phyloP scores from a whole-genome alignment of 345 rosid species.

The Stellera chamaejasme region DNA sequence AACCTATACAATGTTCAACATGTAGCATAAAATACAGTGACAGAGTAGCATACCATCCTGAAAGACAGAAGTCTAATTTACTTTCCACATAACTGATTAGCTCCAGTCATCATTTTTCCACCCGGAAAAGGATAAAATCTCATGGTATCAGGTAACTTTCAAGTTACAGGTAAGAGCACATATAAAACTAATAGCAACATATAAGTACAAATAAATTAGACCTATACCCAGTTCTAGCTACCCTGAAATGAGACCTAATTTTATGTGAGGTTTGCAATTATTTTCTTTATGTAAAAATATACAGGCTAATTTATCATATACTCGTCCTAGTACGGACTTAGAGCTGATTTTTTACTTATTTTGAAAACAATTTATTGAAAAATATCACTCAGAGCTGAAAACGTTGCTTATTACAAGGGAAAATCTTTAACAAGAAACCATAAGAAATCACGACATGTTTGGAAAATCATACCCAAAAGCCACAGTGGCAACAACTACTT shows the following conservation, averaged over 20 bases:
- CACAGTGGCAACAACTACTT: conserved; percentile 95
- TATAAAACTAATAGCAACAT: conserved; percentile 4
- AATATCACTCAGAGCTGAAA: too few relatives aligned
- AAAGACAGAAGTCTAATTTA: conserved; percentile 29
- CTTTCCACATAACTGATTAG: conserved; percentile 25
- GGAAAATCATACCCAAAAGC: conserved; percentile 78
- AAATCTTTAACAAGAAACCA: neutral
- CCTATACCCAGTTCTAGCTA: neutral
- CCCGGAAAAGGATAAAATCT: conserved; percentile 20
- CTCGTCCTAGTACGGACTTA: neutral
- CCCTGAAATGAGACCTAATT: neutral
- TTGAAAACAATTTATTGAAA: too few relatives aligned
- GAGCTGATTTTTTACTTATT: neutral
- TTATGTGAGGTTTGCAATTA: neutral
- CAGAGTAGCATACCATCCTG: conserved; percentile 79
- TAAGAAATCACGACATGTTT: neutral
- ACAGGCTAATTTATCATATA: neutral
- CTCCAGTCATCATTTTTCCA: conserved; percentile 34
- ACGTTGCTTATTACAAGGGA: neutral
- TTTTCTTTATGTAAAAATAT: neutral
- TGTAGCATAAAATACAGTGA: neutral
- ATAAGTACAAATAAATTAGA: conserved; percentile 2
- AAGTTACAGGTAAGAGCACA: conserved; percentile 7
- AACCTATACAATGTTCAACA: conserved; percentile 5
- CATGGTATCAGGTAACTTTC: conserved; percentile 16